These are phyloP conservation scores for Eremothecium coryli DNA, from an alignment of 1,139 yeast species.

Conservation along the genomic window DNA sequence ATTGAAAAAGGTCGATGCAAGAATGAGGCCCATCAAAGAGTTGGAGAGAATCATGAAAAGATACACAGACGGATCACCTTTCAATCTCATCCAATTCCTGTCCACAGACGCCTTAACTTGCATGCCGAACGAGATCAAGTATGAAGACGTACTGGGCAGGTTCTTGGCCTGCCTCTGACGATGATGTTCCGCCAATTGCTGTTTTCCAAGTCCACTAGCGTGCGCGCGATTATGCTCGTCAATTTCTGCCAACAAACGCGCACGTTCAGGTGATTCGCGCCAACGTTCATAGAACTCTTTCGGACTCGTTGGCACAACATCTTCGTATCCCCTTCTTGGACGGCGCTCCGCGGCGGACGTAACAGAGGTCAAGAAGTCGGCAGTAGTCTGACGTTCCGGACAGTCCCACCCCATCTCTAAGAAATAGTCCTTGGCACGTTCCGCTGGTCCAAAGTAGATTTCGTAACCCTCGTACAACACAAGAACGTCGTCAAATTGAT, in stretches of 20 bases:
- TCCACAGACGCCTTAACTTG: constrained; percentile 46
- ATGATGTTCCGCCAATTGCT: constrained; percentile 38
- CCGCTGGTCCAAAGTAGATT: constrained; percentile 36
- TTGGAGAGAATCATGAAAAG: constrained; percentile 48
- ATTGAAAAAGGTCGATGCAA: constrained; percentile 60
- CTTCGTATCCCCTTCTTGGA: constrained; percentile 16
- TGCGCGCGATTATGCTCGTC: constrained; percentile 27
- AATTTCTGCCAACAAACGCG: constrained; percentile 33
- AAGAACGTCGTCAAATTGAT: constrained; percentile 38
- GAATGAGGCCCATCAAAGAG: constrained; percentile 48
- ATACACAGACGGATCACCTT: constrained; percentile 56
- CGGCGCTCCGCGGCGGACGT: constrained; percentile 26
- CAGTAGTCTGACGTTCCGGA: constrained; percentile 48
- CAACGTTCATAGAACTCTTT: constrained; percentile 57
- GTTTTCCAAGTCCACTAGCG: constrained; percentile 11
- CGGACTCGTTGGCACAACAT: constrained; percentile 53
- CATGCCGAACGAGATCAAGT: constrained; percentile 44
- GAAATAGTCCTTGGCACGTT: constrained; percentile 39
- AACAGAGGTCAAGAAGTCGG: constrained; percentile 49
- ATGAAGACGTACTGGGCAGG: constrained; percentile 42
- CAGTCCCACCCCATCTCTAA: constrained; percentile 43
- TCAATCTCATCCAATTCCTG: constrained; percentile 48
- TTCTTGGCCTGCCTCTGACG: constrained; percentile 44
- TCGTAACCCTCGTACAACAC: constrained; percentile 39
- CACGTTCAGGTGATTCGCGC: constrained; percentile 48